Evolutionary conservation across 2,329 filamentous ascomycete species (phyloP).

Genomic region (Chaetomiaceae sp.): DNA sequence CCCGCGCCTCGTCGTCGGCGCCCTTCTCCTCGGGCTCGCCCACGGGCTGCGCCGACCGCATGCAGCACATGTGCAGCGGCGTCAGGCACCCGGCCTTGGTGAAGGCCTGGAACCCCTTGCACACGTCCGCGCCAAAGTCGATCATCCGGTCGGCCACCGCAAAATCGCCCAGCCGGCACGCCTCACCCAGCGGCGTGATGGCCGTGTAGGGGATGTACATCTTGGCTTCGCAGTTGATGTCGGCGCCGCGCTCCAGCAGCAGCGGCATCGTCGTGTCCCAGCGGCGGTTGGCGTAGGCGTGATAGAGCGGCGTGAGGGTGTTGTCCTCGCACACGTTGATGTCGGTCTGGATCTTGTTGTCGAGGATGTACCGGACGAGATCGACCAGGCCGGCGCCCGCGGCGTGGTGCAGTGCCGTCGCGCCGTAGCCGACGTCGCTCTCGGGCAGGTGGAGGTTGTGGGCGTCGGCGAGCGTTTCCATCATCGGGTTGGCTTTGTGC

Average conservation of each 20-base stretch:
- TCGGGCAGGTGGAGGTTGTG: neutral
- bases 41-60: constrained; percentile 25
- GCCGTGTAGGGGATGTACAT: constrained; percentile 29
- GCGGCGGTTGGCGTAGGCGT: constrained; percentile 26
- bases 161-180: constrained; percentile 26
- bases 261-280: constrained; percentile 27
- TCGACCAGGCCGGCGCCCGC: constrained; percentile 25
- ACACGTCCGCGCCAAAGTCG: constrained; percentile 25
- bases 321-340: constrained; percentile 24
- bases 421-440: neutral
- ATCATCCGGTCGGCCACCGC: constrained; percentile 23
- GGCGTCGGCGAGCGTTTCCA: constrained; percentile 15
- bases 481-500: constrained; percentile 21
- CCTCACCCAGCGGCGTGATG: constrained; percentile 29
- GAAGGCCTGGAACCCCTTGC: constrained; percentile 22
- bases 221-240: constrained; percentile 26
- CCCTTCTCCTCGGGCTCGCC: neutral
- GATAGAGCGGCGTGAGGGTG: constrained; percentile 29
- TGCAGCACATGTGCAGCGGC: constrained; percentile 28
- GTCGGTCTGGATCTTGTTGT: constrained; percentile 18
- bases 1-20: constrained; percentile 8
- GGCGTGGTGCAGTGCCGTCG: constrained; percentile 30
- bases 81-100: constrained; percentile 23
- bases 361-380: constrained; percentile 24
- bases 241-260: constrained; percentile 27